Percentiles rank a stretch among this genome's conserved stretches.
These are phyloP conservation scores for Amyloporia xantha DNA, from an alignment of 768 basidiomycete species.

Conservation along the genomic window DNA sequence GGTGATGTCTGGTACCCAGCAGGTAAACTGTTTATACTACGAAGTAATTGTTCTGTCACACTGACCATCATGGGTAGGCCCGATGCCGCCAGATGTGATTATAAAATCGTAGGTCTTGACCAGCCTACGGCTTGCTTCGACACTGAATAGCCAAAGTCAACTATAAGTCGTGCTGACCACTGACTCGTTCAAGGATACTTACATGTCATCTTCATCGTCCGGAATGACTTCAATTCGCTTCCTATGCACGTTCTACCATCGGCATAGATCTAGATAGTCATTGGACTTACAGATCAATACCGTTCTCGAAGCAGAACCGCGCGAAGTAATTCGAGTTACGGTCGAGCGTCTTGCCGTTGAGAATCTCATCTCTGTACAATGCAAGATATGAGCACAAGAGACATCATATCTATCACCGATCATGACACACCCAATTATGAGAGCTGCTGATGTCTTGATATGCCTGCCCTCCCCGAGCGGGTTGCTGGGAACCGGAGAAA, in stretches of 20 bases:
- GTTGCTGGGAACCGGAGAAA: constrained; percentile 56
- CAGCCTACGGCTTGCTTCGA: constrained; percentile 82
- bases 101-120: constrained; percentile 82
- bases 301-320: constrained; percentile 83
- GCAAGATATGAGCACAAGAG: too few relatives aligned
- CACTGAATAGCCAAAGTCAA: constrained; percentile 32
- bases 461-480: constrained; percentile 62
- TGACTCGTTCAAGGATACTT: too few relatives aligned
- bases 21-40: neutral
- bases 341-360: constrained; percentile 88
- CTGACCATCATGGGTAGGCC: constrained; percentile 84
- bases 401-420: too few relatives aligned
- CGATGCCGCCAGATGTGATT: constrained; percentile 86
- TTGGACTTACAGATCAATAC: constrained; percentile 59
- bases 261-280: neutral
- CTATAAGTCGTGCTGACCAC: too few relatives aligned
- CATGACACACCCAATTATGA: constrained; percentile 63
- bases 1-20: constrained; percentile 63
- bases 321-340: constrained; percentile 84
- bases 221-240: constrained; percentile 89
- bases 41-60: neutral
- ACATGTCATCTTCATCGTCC: constrained; percentile 90
- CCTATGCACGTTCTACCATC: constrained; percentile 29
- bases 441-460: constrained; percentile 68
- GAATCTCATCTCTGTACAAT: constrained; percentile 69